Base-by-base conservation (phyloP, 352 stramenopile species). In the Pythium aristosporum region DNA sequence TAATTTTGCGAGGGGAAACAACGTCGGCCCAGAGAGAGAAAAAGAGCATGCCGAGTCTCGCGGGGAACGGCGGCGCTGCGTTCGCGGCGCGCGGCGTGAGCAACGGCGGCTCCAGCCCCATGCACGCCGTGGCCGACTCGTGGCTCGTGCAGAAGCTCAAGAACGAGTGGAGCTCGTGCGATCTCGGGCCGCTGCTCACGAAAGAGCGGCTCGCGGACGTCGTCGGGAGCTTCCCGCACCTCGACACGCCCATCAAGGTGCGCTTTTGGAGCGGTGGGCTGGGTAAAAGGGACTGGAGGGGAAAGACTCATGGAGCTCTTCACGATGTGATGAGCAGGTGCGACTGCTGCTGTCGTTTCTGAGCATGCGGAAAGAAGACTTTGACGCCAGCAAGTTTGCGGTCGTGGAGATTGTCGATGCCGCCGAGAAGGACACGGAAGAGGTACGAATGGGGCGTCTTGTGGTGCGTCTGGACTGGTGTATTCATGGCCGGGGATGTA, bases 121-220 rank as follows among this genome's bases (percentile, higher is more conserved):
- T 44, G 12, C 42, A 42, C 21, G 28, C 30, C 5, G 21, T 21
- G 13, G 28, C 48, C 20, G 80, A 91, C 62, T 63, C 76, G 48
- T 93, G 84, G 84, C 70, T 93, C 55, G 69, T 87, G 64, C 82
- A 88, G 62, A 91, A 91, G 68, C 77, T 93, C 41, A 82, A 79
- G 57, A 63, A 75, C 42, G 82, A 93, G 56, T 93, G 84, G 84
- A 91, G 80, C 46, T 88, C 84, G 16, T 75, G 74, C 54, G 84
- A 91, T 32, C 75, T 93, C 7, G 84, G 84, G 9, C 61, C 61
- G 25, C 69, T 90, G 51, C 67, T 92, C 47, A 87, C 84, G 43
- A 67, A 73, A 11, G 72, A 85, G 16, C 85, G 84, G 56, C 66
- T 92, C 46, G 62, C 72, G 3, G 82, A 92, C 53, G 78, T 77